Evolutionary conservation across 192 early-diverging fungal genomes (phyloP).

Genomic region (Entomortierella parvispora): DNA sequence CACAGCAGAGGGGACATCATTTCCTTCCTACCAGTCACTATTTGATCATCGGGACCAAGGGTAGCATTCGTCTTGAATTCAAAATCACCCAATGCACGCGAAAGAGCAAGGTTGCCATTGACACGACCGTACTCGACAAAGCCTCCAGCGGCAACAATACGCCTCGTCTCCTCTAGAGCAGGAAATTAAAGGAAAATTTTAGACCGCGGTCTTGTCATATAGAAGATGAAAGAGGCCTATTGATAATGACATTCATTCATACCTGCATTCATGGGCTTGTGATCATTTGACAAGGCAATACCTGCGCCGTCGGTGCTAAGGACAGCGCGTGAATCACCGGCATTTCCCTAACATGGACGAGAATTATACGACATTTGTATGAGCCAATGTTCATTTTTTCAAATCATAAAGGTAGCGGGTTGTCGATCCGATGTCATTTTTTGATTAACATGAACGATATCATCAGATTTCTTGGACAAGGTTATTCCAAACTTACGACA

Average conservation of each 20-base stretch:
- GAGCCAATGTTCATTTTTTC: no score
- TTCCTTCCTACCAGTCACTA: constrained; percentile 77
- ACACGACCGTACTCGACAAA: constrained; percentile 99
- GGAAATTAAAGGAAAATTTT: background rate
- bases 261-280: constrained; percentile 90
- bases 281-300: constrained; percentile 85
- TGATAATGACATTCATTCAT: background rate
- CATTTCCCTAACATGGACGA: constrained; percentile 72
- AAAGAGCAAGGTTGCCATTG: constrained; percentile 96
- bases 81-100: constrained; percentile 97
- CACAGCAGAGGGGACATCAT: background rate
- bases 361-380: no score
- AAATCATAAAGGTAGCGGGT: no score
- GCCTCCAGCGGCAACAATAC: constrained; percentile 91
- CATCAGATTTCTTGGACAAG: no score
- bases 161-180: constrained; percentile 71
- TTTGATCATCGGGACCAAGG: constrained; percentile 86
- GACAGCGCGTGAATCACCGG: constrained; percentile 95
- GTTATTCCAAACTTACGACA: constrained; percentile 69
- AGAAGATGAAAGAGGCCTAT: background rate
- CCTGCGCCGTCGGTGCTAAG: constrained; percentile 80
- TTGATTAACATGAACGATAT: no score
- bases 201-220: background rate
- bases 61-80: constrained; percentile 93
- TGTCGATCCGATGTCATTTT: no score